A percentile compares a stretch with the other conserved stretches of the same genome.
phyloP scores from a whole-genome alignment of 179 eudicot genomes.

The Silene coronaria region DNA sequence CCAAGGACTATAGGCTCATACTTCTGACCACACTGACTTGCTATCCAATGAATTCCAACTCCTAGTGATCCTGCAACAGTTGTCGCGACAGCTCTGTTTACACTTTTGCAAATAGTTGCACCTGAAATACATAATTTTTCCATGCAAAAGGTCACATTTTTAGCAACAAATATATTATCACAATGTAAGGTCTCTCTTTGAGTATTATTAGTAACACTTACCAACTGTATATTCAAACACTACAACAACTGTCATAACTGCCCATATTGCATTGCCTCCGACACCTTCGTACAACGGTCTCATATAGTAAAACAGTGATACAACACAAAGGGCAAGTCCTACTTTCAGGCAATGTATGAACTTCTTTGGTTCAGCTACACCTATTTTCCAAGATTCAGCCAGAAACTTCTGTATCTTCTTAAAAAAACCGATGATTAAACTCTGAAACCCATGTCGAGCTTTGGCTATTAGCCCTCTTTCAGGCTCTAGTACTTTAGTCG shows the following conservation, averaged over 20 bases:
- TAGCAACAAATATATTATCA: not conserved
- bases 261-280: constrained; percentile 95
- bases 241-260: constrained; percentile 85
- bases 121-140: constrained; percentile 48
- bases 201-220: constrained; percentile 23
- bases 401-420: constrained; percentile 41
- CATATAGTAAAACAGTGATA: constrained; percentile 71
- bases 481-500: constrained; percentile 40
- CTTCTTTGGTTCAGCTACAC: constrained; percentile 60
- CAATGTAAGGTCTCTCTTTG: too few relatives aligned
- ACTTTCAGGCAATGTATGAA: constrained; percentile 67
- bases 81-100: constrained; percentile 61
- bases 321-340: constrained; percentile 64
- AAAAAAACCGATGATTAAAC: constrained; percentile 21
- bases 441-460: constrained; percentile 21
- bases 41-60: constrained; percentile 71
- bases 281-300: constrained; percentile 79
- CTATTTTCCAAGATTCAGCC: constrained; percentile 48
- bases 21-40: constrained; percentile 48
- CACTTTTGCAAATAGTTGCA: constrained; percentile 58
- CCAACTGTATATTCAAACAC: constrained; percentile 84
- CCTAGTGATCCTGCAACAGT: constrained; percentile 64
- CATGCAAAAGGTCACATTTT: constrained; percentile 7
- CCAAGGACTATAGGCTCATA: constrained; percentile 63
- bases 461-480: constrained; percentile 21